Evolutionary conservation across 2,329 filamentous ascomycete species (phyloP), one percentile per base, ranked within the genome.

Genomic region (Ophiosphaerella narmari): DNA sequence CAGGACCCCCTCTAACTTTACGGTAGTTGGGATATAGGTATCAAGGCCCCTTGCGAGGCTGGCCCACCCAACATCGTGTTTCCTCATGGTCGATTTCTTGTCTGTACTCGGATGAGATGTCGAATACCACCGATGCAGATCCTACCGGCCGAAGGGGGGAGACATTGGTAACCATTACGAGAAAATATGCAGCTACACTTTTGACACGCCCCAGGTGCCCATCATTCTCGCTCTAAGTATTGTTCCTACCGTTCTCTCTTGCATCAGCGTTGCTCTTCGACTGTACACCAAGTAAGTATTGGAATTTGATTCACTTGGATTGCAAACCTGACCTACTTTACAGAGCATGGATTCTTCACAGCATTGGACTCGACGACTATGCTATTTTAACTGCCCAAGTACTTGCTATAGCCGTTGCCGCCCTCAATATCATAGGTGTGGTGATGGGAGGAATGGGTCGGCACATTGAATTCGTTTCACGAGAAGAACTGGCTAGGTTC

Each of bases 401-500:
- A 29, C 21, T 52, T 12, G 39, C 44, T 4, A 56, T 60, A 33
- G 31, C n/a, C 4, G 18, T 58, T 36, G 55, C 57, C 9, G 39
- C 56, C 9, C 48, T 46, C 18, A 60, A 49, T 1, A 35, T 52
- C 5, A 32, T 58, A 13, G 48, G 46, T 55, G 55, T 54, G 37
- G 48, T 33, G 7, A 11, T 36, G 21, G 55, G 46, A 29, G 57
- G 55, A 8, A 36, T 58, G 11, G 55, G 57, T 23, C 37, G 48
- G 9, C 57, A 60, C 44, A 50, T 47, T 11, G 37, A 57, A 21
- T 56, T 56, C 32, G 52, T 50, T 5, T n/a, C 44, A 32, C n/a
- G 11, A 43, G 49, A 42, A 5, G 31, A 52, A 26, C 38, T 46
- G 5, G 18, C 31, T 3, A 43, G 37, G 13, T 46, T 52, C 37